Percentiles rank a stretch among this genome's conserved stretches.
phyloP scores from a whole-genome alignment of 2,329 filamentous ascomycete species.

The Cordyceps javanica region DNA sequence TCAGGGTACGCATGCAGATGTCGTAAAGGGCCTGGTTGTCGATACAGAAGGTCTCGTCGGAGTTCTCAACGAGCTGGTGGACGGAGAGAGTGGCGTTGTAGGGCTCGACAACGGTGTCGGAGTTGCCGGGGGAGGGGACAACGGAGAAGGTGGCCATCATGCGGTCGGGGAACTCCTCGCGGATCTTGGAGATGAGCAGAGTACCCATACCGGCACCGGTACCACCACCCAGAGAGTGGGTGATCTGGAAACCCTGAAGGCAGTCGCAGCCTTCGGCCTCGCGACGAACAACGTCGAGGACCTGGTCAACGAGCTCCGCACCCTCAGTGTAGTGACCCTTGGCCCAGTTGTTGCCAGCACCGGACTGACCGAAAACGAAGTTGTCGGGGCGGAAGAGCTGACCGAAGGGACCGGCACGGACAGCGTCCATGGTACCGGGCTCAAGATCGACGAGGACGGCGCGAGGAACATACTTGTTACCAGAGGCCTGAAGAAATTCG shows the following conservation, averaged over 20 bases:
- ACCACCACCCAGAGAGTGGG: constrained; percentile 99
- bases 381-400: constrained; percentile 99
- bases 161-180: constrained; percentile 98
- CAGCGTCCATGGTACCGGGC: constrained; percentile 99
- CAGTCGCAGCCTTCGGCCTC: constrained; percentile 99
- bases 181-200: constrained; percentile 99
- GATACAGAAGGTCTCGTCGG: constrained; percentile 99
- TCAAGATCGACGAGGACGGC: constrained; percentile 99
- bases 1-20: constrained; percentile 99
- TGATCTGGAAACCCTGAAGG: constrained; percentile 99
- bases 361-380: constrained; percentile 99
- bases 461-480: constrained; percentile 99
- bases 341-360: constrained; percentile 99
- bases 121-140: constrained; percentile 97
- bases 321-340: constrained; percentile 99
- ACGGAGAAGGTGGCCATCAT: constrained; percentile 99
- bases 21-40: constrained; percentile 99
- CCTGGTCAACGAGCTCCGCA: constrained; percentile 96
- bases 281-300: constrained; percentile 95
- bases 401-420: constrained; percentile 95
- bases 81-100: constrained; percentile 99
- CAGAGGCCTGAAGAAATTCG: constrained; percentile 60
- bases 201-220: constrained; percentile 99
- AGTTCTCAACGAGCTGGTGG: constrained; percentile 99
- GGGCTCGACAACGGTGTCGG: constrained; percentile 98